phyloP scores from a whole-genome alignment of 2,329 filamentous ascomycete genomes.

The Apiospora malaysiana region DNA sequence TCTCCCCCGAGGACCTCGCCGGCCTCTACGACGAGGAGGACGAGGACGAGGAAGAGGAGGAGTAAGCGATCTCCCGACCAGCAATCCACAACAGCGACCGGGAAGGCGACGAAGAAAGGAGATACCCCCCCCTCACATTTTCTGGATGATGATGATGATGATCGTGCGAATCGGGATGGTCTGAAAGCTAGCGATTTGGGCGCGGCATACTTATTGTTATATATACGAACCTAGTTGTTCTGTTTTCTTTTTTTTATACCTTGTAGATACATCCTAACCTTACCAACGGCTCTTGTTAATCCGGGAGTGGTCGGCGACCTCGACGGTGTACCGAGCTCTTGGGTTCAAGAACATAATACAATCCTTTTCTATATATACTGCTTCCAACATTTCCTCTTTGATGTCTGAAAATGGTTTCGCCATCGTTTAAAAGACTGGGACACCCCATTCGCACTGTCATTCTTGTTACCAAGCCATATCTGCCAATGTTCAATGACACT shows the following conservation, averaged over 20 bases:
- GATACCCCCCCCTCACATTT: not conserved
- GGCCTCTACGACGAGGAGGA: constrained; percentile 24
- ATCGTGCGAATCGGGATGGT: not conserved
- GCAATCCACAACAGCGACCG: not conserved
- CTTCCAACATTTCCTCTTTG: not conserved
- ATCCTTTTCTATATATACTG: constrained; percentile 2
- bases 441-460: not conserved
- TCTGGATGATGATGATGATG: not conserved
- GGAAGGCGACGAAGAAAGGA: not conserved
- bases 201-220: not conserved
- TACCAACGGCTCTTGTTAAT: not conserved
- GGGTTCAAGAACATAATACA: constrained; percentile 14
- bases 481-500: not conserved
- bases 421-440: no score
- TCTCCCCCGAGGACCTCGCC: constrained; percentile 19
- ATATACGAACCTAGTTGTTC: not conserved
- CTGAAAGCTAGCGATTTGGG: not conserved
- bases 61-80: not conserved
- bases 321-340: constrained; percentile 4
- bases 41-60: constrained; percentile 25
- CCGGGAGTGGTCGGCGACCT: not conserved
- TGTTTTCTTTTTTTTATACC: not conserved
- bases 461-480: not conserved
- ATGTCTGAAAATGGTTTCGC: not conserved
- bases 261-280: not conserved